Evolutionary conservation across 1,139 yeast genomes (phyloP).

Genomic region (Lodderomyces pseudojiufengensis): DNA sequence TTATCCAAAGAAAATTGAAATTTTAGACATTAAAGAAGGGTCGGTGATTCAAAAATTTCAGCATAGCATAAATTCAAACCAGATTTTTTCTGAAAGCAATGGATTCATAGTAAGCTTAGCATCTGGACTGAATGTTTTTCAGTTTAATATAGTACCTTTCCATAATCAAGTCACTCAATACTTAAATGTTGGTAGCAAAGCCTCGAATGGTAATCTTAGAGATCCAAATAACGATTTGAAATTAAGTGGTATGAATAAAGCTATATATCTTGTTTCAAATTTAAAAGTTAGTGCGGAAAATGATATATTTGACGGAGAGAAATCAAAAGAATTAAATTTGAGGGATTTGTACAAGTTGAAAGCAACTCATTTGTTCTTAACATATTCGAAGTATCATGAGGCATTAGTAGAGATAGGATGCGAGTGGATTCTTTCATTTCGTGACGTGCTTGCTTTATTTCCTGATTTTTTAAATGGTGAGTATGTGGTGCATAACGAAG

Average conservation of each 20-base stretch:
- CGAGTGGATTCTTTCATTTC: conserved; percentile 39
- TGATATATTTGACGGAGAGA: conserved; percentile 14
- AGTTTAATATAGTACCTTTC: conserved; percentile 29
- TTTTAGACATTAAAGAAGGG: conserved; percentile 44
- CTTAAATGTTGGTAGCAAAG: conserved; percentile 24
- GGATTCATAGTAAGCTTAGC: conserved; percentile 22
- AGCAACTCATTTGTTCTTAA: conserved; percentile 32
- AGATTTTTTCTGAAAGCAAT: conserved; percentile 15
- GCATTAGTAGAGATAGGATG: conserved; percentile 40
- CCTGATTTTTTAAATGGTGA: conserved; percentile 40
- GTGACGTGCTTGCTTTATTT: conserved; percentile 34
- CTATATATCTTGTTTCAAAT: conserved; percentile 30
- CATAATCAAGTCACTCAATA: conserved; percentile 42
- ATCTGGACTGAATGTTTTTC: conserved; percentile 27
- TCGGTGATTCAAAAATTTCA: conserved; percentile 37
- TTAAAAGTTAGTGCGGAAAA: conserved; percentile 17
- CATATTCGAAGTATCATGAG: conserved; percentile 37
- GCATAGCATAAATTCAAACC: conserved; percentile 29
- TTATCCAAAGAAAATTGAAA: conserved; percentile 39
- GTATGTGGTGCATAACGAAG: background rate
- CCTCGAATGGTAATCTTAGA: conserved; percentile 16
- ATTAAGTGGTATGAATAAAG: conserved; percentile 34
- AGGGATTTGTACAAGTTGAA: conserved; percentile 33
- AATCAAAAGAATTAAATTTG: conserved; percentile 29
- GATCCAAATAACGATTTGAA: conserved; percentile 30